Evolutionary conservation across 148 eudicot species (phyloP).

Genomic region (Chenopodium suecicum): DNA sequence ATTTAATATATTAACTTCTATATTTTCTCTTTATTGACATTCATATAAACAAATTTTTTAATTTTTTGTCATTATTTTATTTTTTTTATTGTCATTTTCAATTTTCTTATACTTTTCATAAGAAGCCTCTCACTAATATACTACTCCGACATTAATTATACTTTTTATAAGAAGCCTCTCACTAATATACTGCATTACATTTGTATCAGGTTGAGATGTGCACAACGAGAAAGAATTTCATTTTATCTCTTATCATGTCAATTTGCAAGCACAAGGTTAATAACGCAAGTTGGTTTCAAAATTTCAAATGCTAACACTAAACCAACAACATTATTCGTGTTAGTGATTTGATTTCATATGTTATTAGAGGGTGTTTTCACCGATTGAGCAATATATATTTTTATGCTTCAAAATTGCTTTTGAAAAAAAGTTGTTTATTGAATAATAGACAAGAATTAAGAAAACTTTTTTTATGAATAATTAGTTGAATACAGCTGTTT

Average conservation of each 20-base stretch:
- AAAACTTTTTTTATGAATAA: too few species aligned
- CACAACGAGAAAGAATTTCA: constrained; percentile 48
- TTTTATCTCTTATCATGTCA: constrained; percentile 62
- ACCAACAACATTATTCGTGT: neutral
- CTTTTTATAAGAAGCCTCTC: neutral
- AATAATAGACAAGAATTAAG: too few species aligned
- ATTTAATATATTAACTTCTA: neutral
- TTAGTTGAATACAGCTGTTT: too few species aligned
- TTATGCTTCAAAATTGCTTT: too few species aligned
- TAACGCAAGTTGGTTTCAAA: neutral
- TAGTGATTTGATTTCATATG: neutral
- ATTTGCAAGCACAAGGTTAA: constrained; percentile 87
- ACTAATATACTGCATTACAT: neutral
- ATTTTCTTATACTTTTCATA: neutral
- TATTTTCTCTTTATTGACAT: neutral
- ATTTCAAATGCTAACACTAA: neutral
- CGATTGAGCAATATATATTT: too few species aligned
- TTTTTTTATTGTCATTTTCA: neutral
- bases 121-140: too few species aligned
- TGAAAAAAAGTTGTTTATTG: too few species aligned
- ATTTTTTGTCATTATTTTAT: neutral
- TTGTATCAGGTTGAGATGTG: constrained; percentile 53
- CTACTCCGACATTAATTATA: too few species aligned
- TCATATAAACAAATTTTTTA: neutral
- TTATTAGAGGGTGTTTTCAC: too few species aligned